Base-by-base conservation (phyloP, 305 asterid genomes). In the Petunia hybrid region DNA sequence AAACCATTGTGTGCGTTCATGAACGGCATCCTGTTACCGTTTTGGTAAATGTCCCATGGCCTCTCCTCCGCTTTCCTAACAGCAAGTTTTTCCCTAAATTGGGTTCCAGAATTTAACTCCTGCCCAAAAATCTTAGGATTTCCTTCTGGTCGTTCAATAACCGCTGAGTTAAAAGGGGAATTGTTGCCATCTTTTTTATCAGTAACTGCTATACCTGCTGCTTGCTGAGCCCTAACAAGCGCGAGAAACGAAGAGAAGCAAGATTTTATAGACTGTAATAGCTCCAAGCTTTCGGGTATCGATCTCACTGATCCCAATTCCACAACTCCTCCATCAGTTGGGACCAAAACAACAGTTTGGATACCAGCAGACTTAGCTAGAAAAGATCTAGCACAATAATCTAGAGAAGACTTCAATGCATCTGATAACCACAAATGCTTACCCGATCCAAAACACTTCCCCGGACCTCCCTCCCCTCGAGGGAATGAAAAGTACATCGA, bases 401-500 rank as follows among this genome's bases (percentile, higher is more conserved):
- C 94, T 4, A 76, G 8, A 0, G 86, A 63, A 8, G 90, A 85
- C 61, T 74, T 86, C 83, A 89, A 81, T 4, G 88, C 88, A 83
- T 92, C 91, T 0, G 92, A 74, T 22, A 91, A 57, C 98, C 99
- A 95, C 10, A 90, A 68, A 74, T 88, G 93, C 87, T 87, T 91
- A 42, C 90, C 85, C 0, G 91, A 87, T 61, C 84, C 91, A 71
- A 90, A 95, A 79, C 97, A 91, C 77, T 80, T 91, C 38, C 99
- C 98, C 0, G 99, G 99, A n/a, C 98, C 99, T 46, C 98, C 99
- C 86, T 86, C 91, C 9, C 95, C 97, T 78, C 86, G 80, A 4
- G 97, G 94, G 61, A 95, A 95, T 40, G 95, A 91, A 46, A 95
- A 95, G 86, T 95, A 95, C 99, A 95, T 95, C 1, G 99, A 95